Evolutionary conservation across 306 rosid genomes (phyloP), one percentile per base, ranked within the genome.

Genomic region (Lathyrus aphaca): DNA sequence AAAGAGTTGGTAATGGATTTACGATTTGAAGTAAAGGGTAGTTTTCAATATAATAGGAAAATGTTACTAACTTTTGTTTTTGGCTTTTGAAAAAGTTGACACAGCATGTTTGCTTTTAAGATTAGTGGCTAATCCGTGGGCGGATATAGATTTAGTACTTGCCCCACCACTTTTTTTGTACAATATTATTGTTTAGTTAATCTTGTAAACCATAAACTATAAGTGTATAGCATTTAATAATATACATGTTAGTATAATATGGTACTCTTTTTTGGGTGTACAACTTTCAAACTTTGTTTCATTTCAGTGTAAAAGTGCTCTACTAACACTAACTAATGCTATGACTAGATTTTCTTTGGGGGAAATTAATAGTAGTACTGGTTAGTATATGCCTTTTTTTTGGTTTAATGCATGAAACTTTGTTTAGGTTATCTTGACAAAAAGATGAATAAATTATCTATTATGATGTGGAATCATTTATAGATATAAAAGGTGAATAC

Each of bases 41-140:
- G 56, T 37, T 67, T 75, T 67, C 63, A 59, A 50, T 14, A 51
- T 54, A 77, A 70, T 44, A 77, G 71, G 62, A 61, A 71, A 77
- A 63, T 49, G 16, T 3, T 43, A 16, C 60, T 69, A 19, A 42
- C 72, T 62, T 69, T 49, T 61, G 3, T 21, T 54, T 64, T 38
- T 63, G 49, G 27, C 43, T 70, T 64, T 64, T 44, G 45, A 30
- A 43, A 43, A 62, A 69, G 32, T 16, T 62, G 60, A 74, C 16
- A 65, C 15, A 3, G 15, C 39, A 9, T 13, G 12, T 68, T 68
- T 16, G 14, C 15, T 66, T 56, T 16, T 66, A 23, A 46, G 46
- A 68, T 58, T 10, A 23, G 14, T 37, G 17, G 17, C 56, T 38
- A 75, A 58, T 21, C 69, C 17, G 69, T 75, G 79, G 79, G 68